Percentiles rank a stretch among this genome's conserved stretches.
Evolutionary conservation across 1,139 yeast genomes (phyloP).

Genomic region (Yamadazyma epiphylla): DNA sequence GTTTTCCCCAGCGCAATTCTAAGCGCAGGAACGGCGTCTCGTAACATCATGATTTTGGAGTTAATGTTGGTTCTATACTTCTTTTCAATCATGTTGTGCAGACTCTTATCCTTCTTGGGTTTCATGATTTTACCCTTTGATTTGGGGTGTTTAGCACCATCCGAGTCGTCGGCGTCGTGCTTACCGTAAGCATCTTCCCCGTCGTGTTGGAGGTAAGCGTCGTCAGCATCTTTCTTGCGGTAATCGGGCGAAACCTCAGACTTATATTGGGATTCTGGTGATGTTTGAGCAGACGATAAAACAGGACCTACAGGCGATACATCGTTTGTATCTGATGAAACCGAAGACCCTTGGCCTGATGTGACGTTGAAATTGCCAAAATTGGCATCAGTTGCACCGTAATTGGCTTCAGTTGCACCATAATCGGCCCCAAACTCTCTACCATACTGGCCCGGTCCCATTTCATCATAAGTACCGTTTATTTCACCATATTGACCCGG

Average conservation of each 20-base stretch:
- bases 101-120: constrained; percentile 53
- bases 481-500: neutral
- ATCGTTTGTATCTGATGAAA: constrained; percentile 13
- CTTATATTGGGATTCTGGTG: constrained; percentile 23
- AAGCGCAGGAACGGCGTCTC: constrained; percentile 73
- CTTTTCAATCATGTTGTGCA: constrained; percentile 81
- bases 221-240: too few relatives aligned
- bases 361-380: constrained; percentile 1
- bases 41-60: constrained; percentile 63
- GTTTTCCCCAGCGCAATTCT: constrained; percentile 44
- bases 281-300: constrained; percentile 26
- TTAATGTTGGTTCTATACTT: constrained; percentile 69
- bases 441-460: too few relatives aligned
- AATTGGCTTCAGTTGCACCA: neutral
- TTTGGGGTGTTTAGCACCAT: constrained; percentile 2
- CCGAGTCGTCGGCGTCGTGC: constrained; percentile 5
- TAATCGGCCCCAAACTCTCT: neutral
- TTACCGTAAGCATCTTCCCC: constrained; percentile 4
- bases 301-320: constrained; percentile 26
- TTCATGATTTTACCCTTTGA: constrained; percentile 23
- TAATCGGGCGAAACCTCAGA: neutral
- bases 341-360: constrained; percentile 1
- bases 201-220: too few relatives aligned
- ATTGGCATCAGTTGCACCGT: neutral
- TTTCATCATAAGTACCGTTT: too few relatives aligned